phyloP scores from a whole-genome alignment of 345 rosid species.

The Punica granatum region DNA sequence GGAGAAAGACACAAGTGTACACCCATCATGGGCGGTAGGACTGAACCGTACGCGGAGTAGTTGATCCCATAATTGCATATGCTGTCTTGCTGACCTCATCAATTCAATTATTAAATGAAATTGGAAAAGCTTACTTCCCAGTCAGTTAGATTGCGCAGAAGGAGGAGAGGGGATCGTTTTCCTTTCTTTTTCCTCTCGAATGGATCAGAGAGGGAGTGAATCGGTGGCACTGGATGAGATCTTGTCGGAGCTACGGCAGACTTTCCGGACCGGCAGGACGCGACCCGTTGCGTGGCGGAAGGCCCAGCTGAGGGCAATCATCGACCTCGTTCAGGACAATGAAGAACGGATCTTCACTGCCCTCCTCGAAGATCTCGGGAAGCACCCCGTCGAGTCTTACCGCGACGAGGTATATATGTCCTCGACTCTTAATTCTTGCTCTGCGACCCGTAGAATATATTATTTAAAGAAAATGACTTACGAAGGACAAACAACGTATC shows the following conservation, averaged over 20 bases:
- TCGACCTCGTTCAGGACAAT: constrained; percentile 50
- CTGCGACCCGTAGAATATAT: no score
- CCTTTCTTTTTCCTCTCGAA: neutral
- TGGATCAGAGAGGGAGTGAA: neutral
- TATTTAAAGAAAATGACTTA: no score
- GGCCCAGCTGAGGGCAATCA: constrained; percentile 47
- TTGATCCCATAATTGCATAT: no score
- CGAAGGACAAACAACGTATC: no score
- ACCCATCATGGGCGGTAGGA: no score
- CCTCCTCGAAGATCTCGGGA: constrained; percentile 72
- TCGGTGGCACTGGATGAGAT: constrained; percentile 7
- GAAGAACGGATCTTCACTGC: constrained; percentile 39
- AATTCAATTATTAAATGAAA: no score
- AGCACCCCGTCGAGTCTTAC: constrained; percentile 65
- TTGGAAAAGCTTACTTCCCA: no score
- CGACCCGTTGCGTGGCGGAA: constrained; percentile 66
- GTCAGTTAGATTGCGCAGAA: no score
- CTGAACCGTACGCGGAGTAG: no score
- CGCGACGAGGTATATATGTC: constrained; percentile 52
- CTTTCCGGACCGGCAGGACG: constrained; percentile 49
- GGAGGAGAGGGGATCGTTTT: neutral
- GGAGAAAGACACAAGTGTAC: no score
- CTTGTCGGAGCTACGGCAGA: constrained; percentile 41
- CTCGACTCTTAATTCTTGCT: neutral
- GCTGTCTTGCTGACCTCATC: no score